phyloP scores from a whole-genome alignment of 768 basidiomycete species.

The Brasilioporus rufonigricans region DNA sequence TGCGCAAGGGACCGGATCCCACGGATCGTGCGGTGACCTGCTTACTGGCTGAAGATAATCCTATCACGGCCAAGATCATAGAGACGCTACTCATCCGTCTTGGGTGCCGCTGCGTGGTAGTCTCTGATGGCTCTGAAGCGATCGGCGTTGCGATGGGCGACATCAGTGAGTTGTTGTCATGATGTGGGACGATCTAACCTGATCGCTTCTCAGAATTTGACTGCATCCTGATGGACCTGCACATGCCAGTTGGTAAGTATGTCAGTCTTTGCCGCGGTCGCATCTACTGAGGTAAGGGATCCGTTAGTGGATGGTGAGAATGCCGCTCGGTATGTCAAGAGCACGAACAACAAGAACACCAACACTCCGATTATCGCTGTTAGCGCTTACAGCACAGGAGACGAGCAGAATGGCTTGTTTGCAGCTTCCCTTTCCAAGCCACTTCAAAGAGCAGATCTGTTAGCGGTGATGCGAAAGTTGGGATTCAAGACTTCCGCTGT shows the following conservation, averaged over 20 bases:
- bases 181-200: not conserved
- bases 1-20: slow-evolving; percentile 74
- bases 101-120: slow-evolving; percentile 94
- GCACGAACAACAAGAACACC: slow-evolving; percentile 92
- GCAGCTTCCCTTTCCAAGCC: slow-evolving; percentile 86
- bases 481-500: slow-evolving; percentile 87
- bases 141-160: slow-evolving; percentile 97
- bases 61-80: slow-evolving; percentile 96
- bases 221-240: slow-evolving; percentile 91
- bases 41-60: slow-evolving; percentile 95
- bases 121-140: slow-evolving; percentile 95
- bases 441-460: slow-evolving; percentile 80
- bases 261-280: not conserved
- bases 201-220: slow-evolving; percentile 70
- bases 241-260: slow-evolving; percentile 88
- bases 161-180: slow-evolving; percentile 67
- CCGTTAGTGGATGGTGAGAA: slow-evolving; percentile 86
- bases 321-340: slow-evolving; percentile 96
- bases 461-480: slow-evolving; percentile 78
- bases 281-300: slow-evolving; percentile 9
- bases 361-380: slow-evolving; percentile 91
- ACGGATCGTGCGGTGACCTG: slow-evolving; percentile 89
- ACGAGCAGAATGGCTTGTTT: slow-evolving; percentile 70
- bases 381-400: slow-evolving; percentile 79
- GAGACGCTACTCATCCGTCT: slow-evolving; percentile 91